phyloP scores from a whole-genome alignment of 192 early-diverging fungal genomes.

The Coemansia sp. region DNA sequence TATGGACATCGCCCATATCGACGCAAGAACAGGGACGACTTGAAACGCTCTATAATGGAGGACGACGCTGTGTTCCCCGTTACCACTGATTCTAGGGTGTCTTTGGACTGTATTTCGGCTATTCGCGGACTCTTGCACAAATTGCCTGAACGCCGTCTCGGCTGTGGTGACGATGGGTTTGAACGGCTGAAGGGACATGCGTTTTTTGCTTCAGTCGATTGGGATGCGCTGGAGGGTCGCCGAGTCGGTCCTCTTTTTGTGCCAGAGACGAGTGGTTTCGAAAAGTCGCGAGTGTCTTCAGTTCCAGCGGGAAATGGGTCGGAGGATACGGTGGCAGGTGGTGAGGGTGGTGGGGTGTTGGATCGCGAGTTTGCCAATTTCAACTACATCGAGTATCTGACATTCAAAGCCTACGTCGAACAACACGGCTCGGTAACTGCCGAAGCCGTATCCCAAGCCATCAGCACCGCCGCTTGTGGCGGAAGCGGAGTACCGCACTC shows the following conservation, averaged over 20 bases:
- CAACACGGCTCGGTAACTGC: constrained; percentile 9
- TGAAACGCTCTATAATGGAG: constrained; percentile 41
- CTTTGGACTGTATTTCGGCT: constrained; percentile 65
- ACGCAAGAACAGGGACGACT: constrained; percentile 1
- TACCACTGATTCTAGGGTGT: constrained; percentile 30
- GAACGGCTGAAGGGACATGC: constrained; percentile 66
- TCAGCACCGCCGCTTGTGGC: neutral
- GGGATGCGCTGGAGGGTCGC: constrained; percentile 68
- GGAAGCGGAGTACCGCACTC: neutral
- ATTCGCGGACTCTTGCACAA: constrained; percentile 70
- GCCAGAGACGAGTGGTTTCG: constrained; percentile 55
- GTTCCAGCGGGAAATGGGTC: no score
- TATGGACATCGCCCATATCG: constrained; percentile 68
- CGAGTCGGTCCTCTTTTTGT: constrained; percentile 69
- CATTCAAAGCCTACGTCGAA: constrained; percentile 45
- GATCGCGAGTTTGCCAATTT: constrained; percentile 73
- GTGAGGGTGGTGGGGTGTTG: constrained; percentile 22
- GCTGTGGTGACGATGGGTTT: constrained; percentile 67
- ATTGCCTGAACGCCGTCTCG: constrained; percentile 70
- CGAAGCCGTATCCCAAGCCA: neutral
- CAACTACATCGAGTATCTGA: constrained; percentile 71
- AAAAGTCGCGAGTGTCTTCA: constrained; percentile 39
- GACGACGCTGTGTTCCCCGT: constrained; percentile 57
- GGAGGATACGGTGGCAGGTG: neutral
- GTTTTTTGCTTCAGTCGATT: constrained; percentile 76